phyloP scores from a whole-genome alignment of 1,139 yeast species.

The Kodamaea fungicola region DNA sequence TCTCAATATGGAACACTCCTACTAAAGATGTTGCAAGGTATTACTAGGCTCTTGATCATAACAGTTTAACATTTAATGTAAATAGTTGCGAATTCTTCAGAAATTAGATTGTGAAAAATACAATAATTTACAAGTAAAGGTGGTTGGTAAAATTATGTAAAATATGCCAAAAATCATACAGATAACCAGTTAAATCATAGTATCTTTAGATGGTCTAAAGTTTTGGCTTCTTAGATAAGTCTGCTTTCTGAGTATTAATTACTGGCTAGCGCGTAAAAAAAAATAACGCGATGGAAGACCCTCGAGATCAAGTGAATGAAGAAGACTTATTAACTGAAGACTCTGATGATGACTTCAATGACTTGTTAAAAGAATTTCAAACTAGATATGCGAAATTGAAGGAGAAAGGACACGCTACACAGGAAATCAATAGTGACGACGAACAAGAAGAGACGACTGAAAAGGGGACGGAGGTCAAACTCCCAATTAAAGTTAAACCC shows the following conservation, averaged over 20 bases:
- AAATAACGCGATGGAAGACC: slow-evolving; percentile 16
- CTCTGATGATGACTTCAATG: slow-evolving; percentile 22
- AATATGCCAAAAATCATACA: too few relatives aligned
- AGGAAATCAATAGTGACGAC: slow-evolving; percentile 7
- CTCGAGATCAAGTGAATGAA: slow-evolving; percentile 13
- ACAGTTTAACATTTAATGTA: too few relatives aligned
- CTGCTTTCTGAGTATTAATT: background rate
- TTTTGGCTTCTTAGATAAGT: background rate
- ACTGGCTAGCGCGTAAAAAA: too few relatives aligned
- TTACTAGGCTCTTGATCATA: too few relatives aligned
- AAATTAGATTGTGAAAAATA: too few relatives aligned
- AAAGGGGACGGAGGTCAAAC: background rate
- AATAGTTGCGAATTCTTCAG: background rate
- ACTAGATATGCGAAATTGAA: slow-evolving; percentile 15
- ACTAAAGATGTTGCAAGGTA: too few relatives aligned
- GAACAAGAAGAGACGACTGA: slow-evolving; percentile 1
- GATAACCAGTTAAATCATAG: too few relatives aligned
- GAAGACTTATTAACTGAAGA: slow-evolving; percentile 21
- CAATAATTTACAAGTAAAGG: too few relatives aligned
- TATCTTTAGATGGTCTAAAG: too few relatives aligned
- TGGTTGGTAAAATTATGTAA: too few relatives aligned
- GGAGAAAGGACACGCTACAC: slow-evolving; percentile 7
- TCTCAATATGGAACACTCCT: too few relatives aligned
- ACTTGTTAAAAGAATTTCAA: slow-evolving; percentile 21
- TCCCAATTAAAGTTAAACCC: background rate